These are phyloP conservation scores for Chaetomium cochliodes DNA, from an alignment of 495 filamentous ascomycete genomes.

Conservation along the genomic window DNA sequence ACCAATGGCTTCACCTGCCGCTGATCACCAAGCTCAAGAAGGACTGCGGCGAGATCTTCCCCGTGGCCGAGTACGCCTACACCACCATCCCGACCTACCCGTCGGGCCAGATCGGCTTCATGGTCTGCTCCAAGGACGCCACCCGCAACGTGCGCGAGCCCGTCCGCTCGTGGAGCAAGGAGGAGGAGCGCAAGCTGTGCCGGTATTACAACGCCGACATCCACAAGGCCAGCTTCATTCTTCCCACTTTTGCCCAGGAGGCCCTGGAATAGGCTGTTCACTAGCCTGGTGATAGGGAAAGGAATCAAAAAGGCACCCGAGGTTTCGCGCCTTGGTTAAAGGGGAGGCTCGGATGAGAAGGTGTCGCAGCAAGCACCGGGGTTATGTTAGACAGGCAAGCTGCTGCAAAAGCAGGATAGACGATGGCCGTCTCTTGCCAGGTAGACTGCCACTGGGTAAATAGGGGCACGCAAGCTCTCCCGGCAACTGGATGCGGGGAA, in stretches of 20 bases:
- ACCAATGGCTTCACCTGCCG: constrained; percentile 96
- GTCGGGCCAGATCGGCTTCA: constrained; percentile 98
- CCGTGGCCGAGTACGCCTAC: constrained; percentile 96
- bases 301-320: neutral
- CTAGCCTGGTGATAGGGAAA: neutral
- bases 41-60: constrained; percentile 95
- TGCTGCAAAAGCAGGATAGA: constrained; percentile 16
- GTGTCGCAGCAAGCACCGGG: constrained; percentile 14
- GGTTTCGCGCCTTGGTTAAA: neutral
- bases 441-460: neutral
- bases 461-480: neutral
- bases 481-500: neutral
- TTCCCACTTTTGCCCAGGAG: constrained; percentile 88
- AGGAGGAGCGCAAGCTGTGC: constrained; percentile 90
- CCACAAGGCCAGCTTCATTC: constrained; percentile 87
- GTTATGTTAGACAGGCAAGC: constrained; percentile 5
- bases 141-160: constrained; percentile 79
- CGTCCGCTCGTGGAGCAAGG: constrained; percentile 68
- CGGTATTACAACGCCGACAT: constrained; percentile 95
- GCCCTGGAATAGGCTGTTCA: constrained; percentile 55
- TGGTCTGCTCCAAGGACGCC: constrained; percentile 97
- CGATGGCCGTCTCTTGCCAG: neutral
- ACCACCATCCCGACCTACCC: constrained; percentile 99
- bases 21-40: constrained; percentile 92
- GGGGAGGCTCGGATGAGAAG: constrained; percentile 11